These are phyloP conservation scores for Grifola frondosa DNA, from an alignment of 1,284 basidiomycete species.

Conservation along the genomic window DNA sequence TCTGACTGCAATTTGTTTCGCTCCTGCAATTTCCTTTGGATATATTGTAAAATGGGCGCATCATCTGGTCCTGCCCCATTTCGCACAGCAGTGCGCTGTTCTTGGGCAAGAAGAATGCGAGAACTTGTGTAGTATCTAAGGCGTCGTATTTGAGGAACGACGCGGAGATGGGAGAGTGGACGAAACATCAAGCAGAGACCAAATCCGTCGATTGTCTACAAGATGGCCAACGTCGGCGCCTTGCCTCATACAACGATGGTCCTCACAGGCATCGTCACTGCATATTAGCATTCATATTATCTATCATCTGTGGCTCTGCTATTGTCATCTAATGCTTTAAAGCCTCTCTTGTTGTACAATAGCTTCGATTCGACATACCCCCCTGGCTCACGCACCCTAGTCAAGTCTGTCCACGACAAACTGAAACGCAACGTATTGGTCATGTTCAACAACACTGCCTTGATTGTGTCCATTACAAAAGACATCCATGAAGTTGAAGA, in stretches of 20 bases:
- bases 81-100: too few species aligned
- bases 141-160: constrained; percentile 1
- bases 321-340: too few species aligned
- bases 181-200: constrained; percentile 1
- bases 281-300: too few species aligned
- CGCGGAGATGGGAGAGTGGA: constrained; percentile 8
- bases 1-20: constrained; percentile 26
- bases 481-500: constrained; percentile 21
- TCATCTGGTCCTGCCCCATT: constrained; percentile 7
- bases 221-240: too few species aligned
- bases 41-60: constrained; percentile 28
- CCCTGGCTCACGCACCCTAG: too few species aligned
- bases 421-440: constrained; percentile 3
- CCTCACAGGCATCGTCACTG: too few species aligned
- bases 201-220: too few species aligned
- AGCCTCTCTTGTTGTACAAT: too few species aligned
- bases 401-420: too few species aligned
- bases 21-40: constrained; percentile 26
- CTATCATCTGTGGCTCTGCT: too few species aligned
- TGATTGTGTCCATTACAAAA: constrained; percentile 43
- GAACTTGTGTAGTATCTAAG: constrained; percentile 6
- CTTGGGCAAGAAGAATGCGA: constrained; percentile 6
- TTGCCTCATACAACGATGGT: too few species aligned
- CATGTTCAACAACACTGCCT: constrained; percentile 57
- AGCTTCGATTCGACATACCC: constrained; percentile 6